Evolutionary conservation across 768 basidiomycete species (phyloP).

Genomic region (Cystobasidiopsis lactophilus): DNA sequence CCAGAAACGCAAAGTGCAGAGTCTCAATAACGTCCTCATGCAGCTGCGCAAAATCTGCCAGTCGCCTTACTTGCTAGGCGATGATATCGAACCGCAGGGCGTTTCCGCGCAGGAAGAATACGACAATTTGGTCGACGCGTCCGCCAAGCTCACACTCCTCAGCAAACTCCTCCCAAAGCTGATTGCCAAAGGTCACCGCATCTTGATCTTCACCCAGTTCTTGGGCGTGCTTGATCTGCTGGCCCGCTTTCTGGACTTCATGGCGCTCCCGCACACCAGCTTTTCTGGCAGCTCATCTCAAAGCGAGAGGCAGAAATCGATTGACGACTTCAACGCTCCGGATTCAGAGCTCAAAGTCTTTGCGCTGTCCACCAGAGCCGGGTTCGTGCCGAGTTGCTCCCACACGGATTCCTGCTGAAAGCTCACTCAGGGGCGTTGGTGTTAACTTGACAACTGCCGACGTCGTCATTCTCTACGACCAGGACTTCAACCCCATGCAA

Average conservation of each 20-base stretch:
- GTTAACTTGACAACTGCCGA: slow-evolving; percentile 81
- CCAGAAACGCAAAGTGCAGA: slow-evolving; percentile 3
- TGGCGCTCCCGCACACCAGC: slow-evolving; percentile 23
- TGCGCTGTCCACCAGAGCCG: slow-evolving; percentile 11
- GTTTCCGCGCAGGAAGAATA: slow-evolving; percentile 4
- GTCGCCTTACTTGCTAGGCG: slow-evolving; percentile 20
- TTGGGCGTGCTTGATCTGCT: slow-evolving; percentile 98
- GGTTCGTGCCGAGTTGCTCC: too few species aligned
- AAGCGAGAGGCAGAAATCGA: slow-evolving; percentile 56
- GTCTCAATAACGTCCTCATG: slow-evolving; percentile 63
- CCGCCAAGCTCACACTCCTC: slow-evolving; percentile 56
- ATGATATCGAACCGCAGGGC: slow-evolving; percentile 15
- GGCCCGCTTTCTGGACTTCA: slow-evolving; percentile 87
- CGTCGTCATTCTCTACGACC: slow-evolving; percentile 79
- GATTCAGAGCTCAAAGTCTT: slow-evolving; percentile 45
- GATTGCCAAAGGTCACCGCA: slow-evolving; percentile 73
- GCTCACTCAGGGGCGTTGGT: slow-evolving; percentile 23
- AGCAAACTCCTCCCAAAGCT: slow-evolving; percentile 71
- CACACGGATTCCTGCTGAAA: too few species aligned
- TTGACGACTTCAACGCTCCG: slow-evolving; percentile 82
- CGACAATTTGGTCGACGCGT: slow-evolving; percentile 15
- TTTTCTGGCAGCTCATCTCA: slow-evolving; percentile 68
- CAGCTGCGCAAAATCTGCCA: slow-evolving; percentile 94
- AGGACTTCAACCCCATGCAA: slow-evolving; percentile 96
- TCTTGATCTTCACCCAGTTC: slow-evolving; percentile 55